These are phyloP conservation scores for Cercophora samala DNA, from an alignment of 495 filamentous ascomycete genomes.

Conservation along the genomic window DNA sequence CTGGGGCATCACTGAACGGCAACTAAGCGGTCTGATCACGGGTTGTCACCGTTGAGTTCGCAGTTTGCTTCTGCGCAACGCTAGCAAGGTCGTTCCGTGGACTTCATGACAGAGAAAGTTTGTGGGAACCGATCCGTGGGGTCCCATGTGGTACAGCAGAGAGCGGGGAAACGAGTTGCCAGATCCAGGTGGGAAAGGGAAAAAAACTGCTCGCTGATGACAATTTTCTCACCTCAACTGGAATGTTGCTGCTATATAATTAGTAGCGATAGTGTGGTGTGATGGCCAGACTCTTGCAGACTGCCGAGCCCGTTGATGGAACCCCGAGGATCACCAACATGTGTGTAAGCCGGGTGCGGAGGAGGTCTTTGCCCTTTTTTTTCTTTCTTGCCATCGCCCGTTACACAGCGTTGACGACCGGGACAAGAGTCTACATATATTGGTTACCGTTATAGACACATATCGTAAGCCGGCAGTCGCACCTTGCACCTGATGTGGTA, in stretches of 20 bases:
- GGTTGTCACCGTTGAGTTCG: background rate
- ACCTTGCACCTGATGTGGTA: background rate
- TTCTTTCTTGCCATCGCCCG: no score
- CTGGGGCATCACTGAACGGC: background rate
- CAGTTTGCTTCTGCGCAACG: background rate
- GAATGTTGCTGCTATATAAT: slow-evolving; percentile 12
- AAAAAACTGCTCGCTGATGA: background rate
- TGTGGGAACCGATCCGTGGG: background rate
- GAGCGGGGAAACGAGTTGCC: background rate
- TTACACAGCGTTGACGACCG: slow-evolving; percentile 1
- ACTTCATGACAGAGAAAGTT: background rate
- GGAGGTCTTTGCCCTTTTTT: no score
- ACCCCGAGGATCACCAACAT: background rate
- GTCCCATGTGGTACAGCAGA: background rate
- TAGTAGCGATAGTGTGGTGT: slow-evolving; percentile 4
- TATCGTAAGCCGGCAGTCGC: background rate
- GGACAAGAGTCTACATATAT: background rate
- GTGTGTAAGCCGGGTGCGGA: background rate
- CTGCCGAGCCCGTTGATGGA: slow-evolving; percentile 12
- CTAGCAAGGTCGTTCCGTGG: background rate
- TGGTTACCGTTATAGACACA: slow-evolving; percentile 1
- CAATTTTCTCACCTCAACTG: background rate
- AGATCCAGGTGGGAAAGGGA: background rate
- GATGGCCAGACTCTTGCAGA: slow-evolving; percentile 11
- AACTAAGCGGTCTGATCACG: slow-evolving; percentile 2